Evolutionary conservation across 176 grass and related monocot genomes (phyloP), one percentile per base, ranked within the genome.

Genomic region (Pharus latifolius): DNA sequence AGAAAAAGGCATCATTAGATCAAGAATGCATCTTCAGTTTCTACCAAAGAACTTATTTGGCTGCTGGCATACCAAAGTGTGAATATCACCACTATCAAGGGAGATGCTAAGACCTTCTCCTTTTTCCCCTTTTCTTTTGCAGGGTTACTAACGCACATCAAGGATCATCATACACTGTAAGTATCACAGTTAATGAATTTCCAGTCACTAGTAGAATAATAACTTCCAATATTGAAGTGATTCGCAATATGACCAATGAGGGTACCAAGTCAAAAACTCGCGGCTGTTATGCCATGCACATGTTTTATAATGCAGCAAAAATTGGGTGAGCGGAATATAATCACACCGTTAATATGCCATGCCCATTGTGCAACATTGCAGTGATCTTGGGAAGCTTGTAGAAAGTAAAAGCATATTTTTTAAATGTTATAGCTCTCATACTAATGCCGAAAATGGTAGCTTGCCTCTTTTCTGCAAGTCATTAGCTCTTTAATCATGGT

Each of bases 381-480:
- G 29, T 49, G 42, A 33, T 28, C 17, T 59, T 29, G 45, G 37
- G 0, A 35, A 76, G 5, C 12, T 13, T 50, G 27, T 10, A 60
- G 50, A 77, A 52, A 61, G 8, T 0, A 43, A 65, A 72, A 11
- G 10, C 17, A 65, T 54, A 41, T 7, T 41, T 53, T 27, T 10
- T 49, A 66, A 74, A 35, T 81, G 42, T 29, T 72, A 73, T 50
- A 72, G 42, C 33, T 71, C 65, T 75, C 31, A 62, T 35, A 75
- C 63, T 55, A 77, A 31, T 73, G 60, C 34, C 50, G 8, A 55
- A 83, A 73, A 84, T 44, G 67, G 31, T 92, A 78, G 86, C 93
- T 97, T 87, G 75, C 93, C 89, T 97, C 94, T 85, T 90, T 92
- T 70, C 79, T 85, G 54, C 41, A 67, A 68, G 50, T 70, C 40